These are phyloP conservation scores for Laguncularia racemosa DNA, from an alignment of 345 rosid genomes.

Conservation along the genomic window DNA sequence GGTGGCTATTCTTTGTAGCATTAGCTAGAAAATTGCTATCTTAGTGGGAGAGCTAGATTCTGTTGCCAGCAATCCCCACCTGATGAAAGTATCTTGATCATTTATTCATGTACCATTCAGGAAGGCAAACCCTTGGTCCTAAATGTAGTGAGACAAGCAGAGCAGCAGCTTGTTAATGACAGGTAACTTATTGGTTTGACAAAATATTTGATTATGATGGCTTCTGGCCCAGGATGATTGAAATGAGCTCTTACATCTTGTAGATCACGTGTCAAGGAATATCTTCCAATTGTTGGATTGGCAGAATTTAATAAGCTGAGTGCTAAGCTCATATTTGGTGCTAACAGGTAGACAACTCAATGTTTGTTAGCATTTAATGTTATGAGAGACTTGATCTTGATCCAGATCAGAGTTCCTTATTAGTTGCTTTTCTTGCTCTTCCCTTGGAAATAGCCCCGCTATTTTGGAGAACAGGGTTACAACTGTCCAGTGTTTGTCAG, in stretches of 20 bases:
- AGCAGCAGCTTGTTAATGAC: slow-evolving; percentile 66
- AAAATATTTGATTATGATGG: background rate
- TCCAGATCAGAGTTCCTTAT: background rate
- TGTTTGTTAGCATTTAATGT: background rate
- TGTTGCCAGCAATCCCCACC: background rate
- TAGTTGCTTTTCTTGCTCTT: slow-evolving; percentile 5
- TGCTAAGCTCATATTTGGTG: slow-evolving; percentile 77
- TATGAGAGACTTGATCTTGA: background rate
- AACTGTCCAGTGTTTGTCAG: slow-evolving; percentile 91
- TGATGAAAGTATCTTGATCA: slow-evolving; percentile 1
- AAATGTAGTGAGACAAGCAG: slow-evolving; percentile 70
- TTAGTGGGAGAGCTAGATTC: background rate
- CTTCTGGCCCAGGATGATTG: background rate
- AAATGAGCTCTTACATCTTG: slow-evolving; percentile 8
- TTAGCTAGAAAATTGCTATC: background rate
- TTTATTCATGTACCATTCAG: slow-evolving; percentile 18
- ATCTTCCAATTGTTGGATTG: slow-evolving; percentile 83
- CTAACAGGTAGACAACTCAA: slow-evolving; percentile 38
- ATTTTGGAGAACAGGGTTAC: slow-evolving; percentile 65
- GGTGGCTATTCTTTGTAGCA: no score
- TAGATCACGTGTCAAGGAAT: slow-evolving; percentile 71
- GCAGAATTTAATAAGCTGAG: slow-evolving; percentile 79
- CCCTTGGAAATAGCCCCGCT: slow-evolving; percentile 52
- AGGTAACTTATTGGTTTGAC: slow-evolving; percentile 20
- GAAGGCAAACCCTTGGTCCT: slow-evolving; percentile 81